Evolutionary conservation across 169 alveolate species (phyloP).

Genomic region (Plasmodium chabaudi): DNA sequence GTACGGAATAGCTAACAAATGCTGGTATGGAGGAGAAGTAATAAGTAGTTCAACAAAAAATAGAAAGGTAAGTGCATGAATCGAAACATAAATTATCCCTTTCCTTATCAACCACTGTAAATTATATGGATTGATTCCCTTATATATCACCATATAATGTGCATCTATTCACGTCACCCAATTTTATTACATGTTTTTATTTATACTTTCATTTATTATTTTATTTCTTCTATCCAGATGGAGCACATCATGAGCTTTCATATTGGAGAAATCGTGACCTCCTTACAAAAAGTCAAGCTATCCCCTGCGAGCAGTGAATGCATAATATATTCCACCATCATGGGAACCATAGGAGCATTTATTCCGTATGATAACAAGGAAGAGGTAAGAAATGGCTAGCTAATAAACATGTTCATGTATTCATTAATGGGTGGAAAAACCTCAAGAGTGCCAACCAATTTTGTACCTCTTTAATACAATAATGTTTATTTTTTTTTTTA

Average conservation of each 20-base stretch:
- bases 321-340: slow-evolving; percentile 95
- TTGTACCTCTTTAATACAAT: no score
- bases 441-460: no score
- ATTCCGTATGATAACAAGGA: slow-evolving; percentile 96
- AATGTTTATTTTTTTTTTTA: neutral
- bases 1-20: slow-evolving; percentile 72
- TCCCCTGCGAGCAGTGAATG: slow-evolving; percentile 92
- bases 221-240: slow-evolving; percentile 80
- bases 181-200: neutral
- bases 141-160: neutral
- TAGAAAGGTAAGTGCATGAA: slow-evolving; percentile 43
- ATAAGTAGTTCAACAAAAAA: slow-evolving; percentile 64
- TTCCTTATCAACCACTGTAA: neutral
- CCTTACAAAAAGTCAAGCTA: slow-evolving; percentile 91
- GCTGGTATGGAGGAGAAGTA: slow-evolving; percentile 79
- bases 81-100: neutral
- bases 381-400: slow-evolving; percentile 83
- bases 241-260: slow-evolving; percentile 93
- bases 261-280: slow-evolving; percentile 97
- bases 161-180: neutral
- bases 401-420: no score
- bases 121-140: no score
- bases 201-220: no score
- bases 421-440: no score
- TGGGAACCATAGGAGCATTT: slow-evolving; percentile 97